Base-by-base conservation (phyloP, 2,329 filamentous ascomycete genomes). In the Coleophoma crateriformis region DNA sequence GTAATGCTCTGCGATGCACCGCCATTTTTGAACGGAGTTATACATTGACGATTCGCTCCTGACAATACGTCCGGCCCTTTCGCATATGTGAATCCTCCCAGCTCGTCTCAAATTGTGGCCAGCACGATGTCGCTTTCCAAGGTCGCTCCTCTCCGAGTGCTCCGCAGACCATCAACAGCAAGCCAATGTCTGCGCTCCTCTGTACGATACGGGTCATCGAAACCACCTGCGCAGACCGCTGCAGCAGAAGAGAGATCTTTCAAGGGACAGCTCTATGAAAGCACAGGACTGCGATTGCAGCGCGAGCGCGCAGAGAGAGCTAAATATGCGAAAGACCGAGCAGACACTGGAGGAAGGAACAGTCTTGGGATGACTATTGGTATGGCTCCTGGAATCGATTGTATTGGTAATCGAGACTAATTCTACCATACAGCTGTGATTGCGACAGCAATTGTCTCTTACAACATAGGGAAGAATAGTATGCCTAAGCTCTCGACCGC, bases 221-320 rank as follows among this genome's bases (percentile, higher is more conserved):
- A 54, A 17, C n/a, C 32, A 19, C 17, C 45, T 3, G 17, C 22
- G n/a, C 27, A 44, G 17, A 27, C n/a, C 14, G 33, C 17, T 40
- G 38, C 46, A 43, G 33, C 53, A 4, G 50, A 58, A n/a, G 60
- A 58, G 4, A 57, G 53, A 33, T 57, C 70, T 3, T 84, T 83
- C 61, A 74, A 77, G 58, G 78, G 78, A 17, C 80, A 83, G 66
- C 72, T 84, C 58, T 77, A 80, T 60, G 76, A 79, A 56, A 81
- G 78, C 54, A 79, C 81, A 45, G 72, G 71, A 46, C 70, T 74
- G 48, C 74, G 80, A 51, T 68, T 82, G 54, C 69, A 72, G 55
- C 68, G 75, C n/a, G 79, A 84, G 64, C 69, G 71, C 45, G 71
- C 72, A 51, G 77, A 82, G 63, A 69, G 76, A 20, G 74, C 73